Evolutionary conservation across 2,329 filamentous ascomycete genomes (phyloP).

Genomic region (Monosporascus sp.): DNA sequence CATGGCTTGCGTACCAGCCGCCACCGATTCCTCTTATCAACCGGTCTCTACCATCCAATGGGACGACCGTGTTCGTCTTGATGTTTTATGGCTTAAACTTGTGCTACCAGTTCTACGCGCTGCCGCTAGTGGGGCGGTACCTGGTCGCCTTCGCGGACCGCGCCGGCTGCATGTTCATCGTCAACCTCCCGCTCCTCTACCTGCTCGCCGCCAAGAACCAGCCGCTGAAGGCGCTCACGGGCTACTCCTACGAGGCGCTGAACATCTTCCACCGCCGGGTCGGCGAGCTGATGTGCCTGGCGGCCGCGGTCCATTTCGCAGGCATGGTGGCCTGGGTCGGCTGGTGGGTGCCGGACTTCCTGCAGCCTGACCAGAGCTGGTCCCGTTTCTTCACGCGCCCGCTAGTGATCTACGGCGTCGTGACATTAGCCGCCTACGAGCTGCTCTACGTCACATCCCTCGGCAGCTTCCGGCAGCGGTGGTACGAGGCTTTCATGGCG

Average conservation of each 20-base stretch:
- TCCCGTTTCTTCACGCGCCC: slow-evolving; percentile 44
- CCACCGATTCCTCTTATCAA: slow-evolving; percentile 51
- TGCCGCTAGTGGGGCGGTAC: slow-evolving; percentile 41
- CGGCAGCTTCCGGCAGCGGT: slow-evolving; percentile 52
- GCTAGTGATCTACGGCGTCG: slow-evolving; percentile 50
- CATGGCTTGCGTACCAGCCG: slow-evolving; percentile 52
- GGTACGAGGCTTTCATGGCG: slow-evolving; percentile 60
- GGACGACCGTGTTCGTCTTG: slow-evolving; percentile 46
- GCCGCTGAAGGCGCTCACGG: slow-evolving; percentile 55
- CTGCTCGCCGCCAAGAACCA: slow-evolving; percentile 64
- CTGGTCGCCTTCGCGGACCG: slow-evolving; percentile 56
- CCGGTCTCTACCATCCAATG: slow-evolving; percentile 53
- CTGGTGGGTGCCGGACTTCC: slow-evolving; percentile 43
- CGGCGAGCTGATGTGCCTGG: slow-evolving; percentile 57
- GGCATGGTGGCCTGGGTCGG: slow-evolving; percentile 55
- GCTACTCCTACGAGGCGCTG: slow-evolving; percentile 60
- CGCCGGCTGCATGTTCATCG: slow-evolving; percentile 46
- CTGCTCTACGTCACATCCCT: slow-evolving; percentile 58
- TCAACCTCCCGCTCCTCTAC: slow-evolving; percentile 51
- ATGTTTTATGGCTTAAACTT: slow-evolving; percentile 49
- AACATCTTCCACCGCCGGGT: slow-evolving; percentile 62
- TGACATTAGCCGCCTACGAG: slow-evolving; percentile 54
- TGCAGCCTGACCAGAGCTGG: slow-evolving; percentile 33
- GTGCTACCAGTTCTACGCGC: slow-evolving; percentile 52
- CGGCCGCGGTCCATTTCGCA: slow-evolving; percentile 50